These are phyloP conservation scores for Sicyos edulis DNA, from an alignment of 306 rosid genomes.

Conservation along the genomic window DNA sequence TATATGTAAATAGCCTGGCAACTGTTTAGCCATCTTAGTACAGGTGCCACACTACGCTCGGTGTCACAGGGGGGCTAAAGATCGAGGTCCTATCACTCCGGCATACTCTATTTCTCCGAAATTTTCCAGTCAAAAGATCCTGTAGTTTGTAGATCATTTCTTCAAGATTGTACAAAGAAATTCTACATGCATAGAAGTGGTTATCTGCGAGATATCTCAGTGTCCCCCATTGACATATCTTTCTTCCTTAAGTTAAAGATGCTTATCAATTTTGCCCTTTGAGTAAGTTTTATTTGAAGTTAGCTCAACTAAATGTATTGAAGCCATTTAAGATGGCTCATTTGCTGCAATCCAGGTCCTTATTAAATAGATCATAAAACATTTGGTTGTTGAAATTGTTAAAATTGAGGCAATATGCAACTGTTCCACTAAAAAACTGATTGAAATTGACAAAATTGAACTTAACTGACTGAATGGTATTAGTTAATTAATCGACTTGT, in stretches of 20 bases:
- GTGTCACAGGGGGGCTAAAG: not conserved
- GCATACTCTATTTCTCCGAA: not conserved
- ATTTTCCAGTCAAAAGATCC: not conserved
- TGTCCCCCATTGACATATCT: not conserved
- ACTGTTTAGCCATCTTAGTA: constrained; percentile 14
- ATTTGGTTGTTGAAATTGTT: too few relatives aligned
- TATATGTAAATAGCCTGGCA: constrained; percentile 18
- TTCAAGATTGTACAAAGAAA: constrained; percentile 17
- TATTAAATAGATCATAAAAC: not conserved
- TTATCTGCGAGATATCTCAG: constrained; percentile 13
- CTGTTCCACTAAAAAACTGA: too few relatives aligned
- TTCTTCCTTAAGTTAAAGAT: not conserved
- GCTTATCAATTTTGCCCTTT: not conserved
- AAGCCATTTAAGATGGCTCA: not conserved
- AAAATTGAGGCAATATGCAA: too few relatives aligned
- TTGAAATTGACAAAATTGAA: too few relatives aligned
- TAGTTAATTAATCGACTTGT: too few relatives aligned
- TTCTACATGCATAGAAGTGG: constrained; percentile 14
- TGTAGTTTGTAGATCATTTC: constrained; percentile 18
- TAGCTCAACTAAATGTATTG: not conserved
- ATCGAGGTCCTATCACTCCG: not conserved
- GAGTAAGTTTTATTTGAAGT: not conserved
- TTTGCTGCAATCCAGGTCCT: not conserved
- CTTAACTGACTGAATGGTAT: too few relatives aligned
- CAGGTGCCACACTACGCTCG: not conserved